Base-by-base conservation (phyloP, 805 yeast species). In the Torulaspora gathmanii region DNA sequence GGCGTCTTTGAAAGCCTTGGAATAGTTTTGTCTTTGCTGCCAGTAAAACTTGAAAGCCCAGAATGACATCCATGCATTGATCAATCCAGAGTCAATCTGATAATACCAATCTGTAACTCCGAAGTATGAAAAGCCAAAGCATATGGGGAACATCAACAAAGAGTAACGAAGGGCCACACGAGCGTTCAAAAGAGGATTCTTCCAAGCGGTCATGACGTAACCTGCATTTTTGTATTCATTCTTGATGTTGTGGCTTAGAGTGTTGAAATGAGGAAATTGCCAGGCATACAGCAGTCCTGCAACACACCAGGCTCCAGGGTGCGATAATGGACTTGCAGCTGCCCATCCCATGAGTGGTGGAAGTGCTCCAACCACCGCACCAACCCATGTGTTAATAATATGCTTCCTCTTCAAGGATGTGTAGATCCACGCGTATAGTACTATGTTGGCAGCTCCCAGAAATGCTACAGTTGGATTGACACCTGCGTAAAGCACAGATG, bases 291-390 rank as follows among this genome's bases (percentile, higher is more conserved):
- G 69, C 42, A 93, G 69, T 0, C 84, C 87, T 1, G 97, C 97
- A 19, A 93, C 70, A 60, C 90, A 80, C 98, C 98, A 91, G 3
- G 95, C 95, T 6, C 93, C 97, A 0, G 98, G 96, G 51, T 88
- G 86, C 2, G 75, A 54, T 29, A 90, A 67, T 0, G 89, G 78
- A 3, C 87, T 79, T 10, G 96, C 85, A 0, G 91, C 88, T 2
- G 96, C 96, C 99, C 99, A 93, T 2, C 99, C 99, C 99, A 93
- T 93, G 40, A 93, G 73, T 16, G 99, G 99, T 0, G 99, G 99
- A 37, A 93, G 86, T 0, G 97, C 99, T 3, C 99, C 99, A 3
- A 93, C 99, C n/a, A 93, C 64, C 0, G 99, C 99, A 15, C 99
- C 99, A 2, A 93, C 93, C 99, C 99, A 93, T 0, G 99, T 93